Evolutionary conservation across 306 rosid genomes (phyloP), one percentile per base, ranked within the genome.

Genomic region (Lathyrus sativus): DNA sequence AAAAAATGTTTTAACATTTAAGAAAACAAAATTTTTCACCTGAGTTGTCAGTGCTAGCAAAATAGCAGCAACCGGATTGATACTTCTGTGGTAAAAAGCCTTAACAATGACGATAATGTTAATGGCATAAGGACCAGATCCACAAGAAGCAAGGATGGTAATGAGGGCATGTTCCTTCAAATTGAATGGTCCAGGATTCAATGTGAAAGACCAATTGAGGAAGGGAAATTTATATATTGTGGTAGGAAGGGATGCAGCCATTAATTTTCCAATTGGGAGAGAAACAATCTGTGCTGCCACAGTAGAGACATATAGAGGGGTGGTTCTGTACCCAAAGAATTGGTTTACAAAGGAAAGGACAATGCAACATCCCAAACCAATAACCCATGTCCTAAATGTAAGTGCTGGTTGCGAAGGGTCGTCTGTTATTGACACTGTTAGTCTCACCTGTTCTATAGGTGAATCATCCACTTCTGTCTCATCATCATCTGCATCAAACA

Each of bases 371-470:
- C 72, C 6, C 0, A 79, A 0, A 7, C 98, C 98, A 5, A 93
- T 84, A 50, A 83, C 28, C 98, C 97, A 93, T 80, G 98, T 90
- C 7, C 97, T 57, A 19, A 93, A 93, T 72, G 98, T 90, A 14
- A 93, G 75, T 12, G 84, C 85, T 0, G 90, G 89, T 42, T 70
- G 83, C 1, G 79, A 48, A 2, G 98, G 89, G 45, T 93, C 91
- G 11, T 93, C 97, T 0, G 82, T 72, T 39, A 69, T 83, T 3
- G 93, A 66, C 11, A 93, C 98, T 0, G 96, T 92, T 1, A 92
- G 78, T 75, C 96, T 80, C 1, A 92, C 98, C 68, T 92, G 84
- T 73, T 92, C 96, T n/a, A 92, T 85, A 4, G 98, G 98, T 55
- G 26, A 56, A 5, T 92, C 96, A 26, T 92, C 61, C 28, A 79